phyloP scores from a whole-genome alignment of 768 basidiomycete genomes.

The Trametes meyenii region DNA sequence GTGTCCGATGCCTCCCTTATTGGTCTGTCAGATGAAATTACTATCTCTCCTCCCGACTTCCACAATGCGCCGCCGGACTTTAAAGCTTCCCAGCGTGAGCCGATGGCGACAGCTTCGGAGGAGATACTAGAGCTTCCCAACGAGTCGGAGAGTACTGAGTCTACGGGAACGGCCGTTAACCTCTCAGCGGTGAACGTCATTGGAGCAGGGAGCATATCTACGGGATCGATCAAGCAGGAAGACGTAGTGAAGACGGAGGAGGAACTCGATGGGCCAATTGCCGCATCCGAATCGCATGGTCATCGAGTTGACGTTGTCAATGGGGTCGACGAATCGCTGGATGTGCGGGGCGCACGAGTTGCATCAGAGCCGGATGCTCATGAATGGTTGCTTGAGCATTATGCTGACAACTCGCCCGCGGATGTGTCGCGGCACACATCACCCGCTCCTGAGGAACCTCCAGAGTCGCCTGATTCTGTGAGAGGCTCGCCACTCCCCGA shows the following conservation, averaged over 20 bases:
- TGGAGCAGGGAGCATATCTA: not conserved
- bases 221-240: not conserved
- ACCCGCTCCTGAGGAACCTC: slow-evolving; percentile 25
- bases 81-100: too few relatives aligned
- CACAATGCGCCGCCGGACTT: not conserved
- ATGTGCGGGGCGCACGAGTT: slow-evolving; percentile 6
- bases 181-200: not conserved
- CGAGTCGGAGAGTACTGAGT: too few relatives aligned
- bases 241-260: slow-evolving; percentile 3
- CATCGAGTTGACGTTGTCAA: not conserved
- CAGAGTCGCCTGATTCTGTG: slow-evolving; percentile 3
- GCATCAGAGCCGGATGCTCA: slow-evolving; percentile 52
- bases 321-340: not conserved
- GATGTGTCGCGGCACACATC: slow-evolving; percentile 34
- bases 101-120: too few relatives aligned
- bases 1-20: not conserved
- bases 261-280: not conserved
- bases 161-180: too few relatives aligned
- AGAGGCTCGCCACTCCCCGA: slow-evolving; percentile 1
- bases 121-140: too few relatives aligned
- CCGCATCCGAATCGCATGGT: not conserved
- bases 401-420: slow-evolving; percentile 38
- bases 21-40: too few relatives aligned
- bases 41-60: not conserved
- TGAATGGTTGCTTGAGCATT: slow-evolving; percentile 63